Evolutionary conservation across 2,329 filamentous ascomycete species (phyloP).

Genomic region (Ascochyta viciae-villosae): DNA sequence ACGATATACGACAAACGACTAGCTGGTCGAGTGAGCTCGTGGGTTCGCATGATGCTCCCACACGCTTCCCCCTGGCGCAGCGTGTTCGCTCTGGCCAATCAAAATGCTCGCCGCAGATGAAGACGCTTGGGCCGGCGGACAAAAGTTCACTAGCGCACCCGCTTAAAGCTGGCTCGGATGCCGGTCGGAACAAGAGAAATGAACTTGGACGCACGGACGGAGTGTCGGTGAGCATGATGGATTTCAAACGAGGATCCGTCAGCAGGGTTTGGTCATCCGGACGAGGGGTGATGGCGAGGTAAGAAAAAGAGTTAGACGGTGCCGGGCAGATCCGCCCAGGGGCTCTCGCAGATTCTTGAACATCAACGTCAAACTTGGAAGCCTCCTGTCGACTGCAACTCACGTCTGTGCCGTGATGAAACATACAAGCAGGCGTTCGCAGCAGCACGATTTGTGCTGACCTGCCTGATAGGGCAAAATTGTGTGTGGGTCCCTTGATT

Average conservation of each 20-base stretch:
- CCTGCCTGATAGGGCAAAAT: conserved; percentile 10
- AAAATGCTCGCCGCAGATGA: conserved; percentile 9
- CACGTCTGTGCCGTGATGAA: conserved; percentile 9
- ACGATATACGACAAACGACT: conserved; percentile 9
- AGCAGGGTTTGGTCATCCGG: conserved; percentile 6
- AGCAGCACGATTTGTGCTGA: conserved; percentile 1
- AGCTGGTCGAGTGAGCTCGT: conserved; percentile 9
- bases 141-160: conserved; percentile 12
- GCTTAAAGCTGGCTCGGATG: conserved; percentile 12
- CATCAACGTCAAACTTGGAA: neutral
- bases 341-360: neutral
- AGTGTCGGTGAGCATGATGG: conserved; percentile 16
- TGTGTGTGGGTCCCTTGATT: conserved; percentile 10
- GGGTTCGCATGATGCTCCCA: conserved; percentile 19
- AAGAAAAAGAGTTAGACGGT: conserved; percentile 5
- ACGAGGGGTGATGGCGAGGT: neutral
- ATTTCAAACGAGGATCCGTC: conserved; percentile 4
- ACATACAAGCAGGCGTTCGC: neutral
- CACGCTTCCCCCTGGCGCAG: conserved; percentile 7
- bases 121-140: conserved; percentile 6
- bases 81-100: conserved; percentile 6
- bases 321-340: conserved; percentile 14
- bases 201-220: conserved; percentile 12
- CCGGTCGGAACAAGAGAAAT: conserved; percentile 18
- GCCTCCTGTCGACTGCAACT: neutral